Base-by-base conservation (phyloP, 2,329 filamentous ascomycete genomes). In the Exophiala sp. region DNA sequence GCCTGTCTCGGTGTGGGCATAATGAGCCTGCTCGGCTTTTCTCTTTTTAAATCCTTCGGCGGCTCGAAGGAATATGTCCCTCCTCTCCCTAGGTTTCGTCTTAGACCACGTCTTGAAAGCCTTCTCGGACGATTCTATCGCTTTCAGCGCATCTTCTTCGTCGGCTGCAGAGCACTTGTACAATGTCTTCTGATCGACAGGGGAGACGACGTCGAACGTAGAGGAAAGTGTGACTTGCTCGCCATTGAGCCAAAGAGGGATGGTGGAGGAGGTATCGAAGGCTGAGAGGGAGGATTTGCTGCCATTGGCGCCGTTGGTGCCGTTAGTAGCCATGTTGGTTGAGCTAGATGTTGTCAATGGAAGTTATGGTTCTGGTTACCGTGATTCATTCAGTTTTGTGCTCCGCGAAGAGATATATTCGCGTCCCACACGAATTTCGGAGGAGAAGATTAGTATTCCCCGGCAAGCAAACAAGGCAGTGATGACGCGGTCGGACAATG, bases 31-130 rank as follows among this genome's bases (percentile, higher is more conserved):
- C 68, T 91, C 87, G 5, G 82, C 77, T 18, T 74, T 73, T 7
- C 86, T 80, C 29, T 68, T 70, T 38, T 81, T 74, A 56, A 91
- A 73, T 45, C 89, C 71, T 2, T 83, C 80, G 18, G 84, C 83
- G 1, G 86, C 85, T 65, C 81, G 82, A 54, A 87, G 73, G 54
- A 95, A 77, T 59, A 95, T 83, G 60, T 86, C 81, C 34, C 88
- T 83, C 36, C 87, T 85, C 20, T 77, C 66, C 20, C 74, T 65
- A 1, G 84, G 80, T 42, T 81, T 83, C 2, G 80, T 80, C 60
- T 79, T 80, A 40, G 79, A 77, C 89, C 89, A 95, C 54, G 78
- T 71, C 40, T 79, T 79, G 69, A 89, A 86, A 1, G 89, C 88
- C 11, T 76, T 74, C n/a, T 83, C 75, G 0, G 88, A 88, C 8